These are phyloP conservation scores for Claviceps humidiphila DNA, from an alignment of 2,329 filamentous ascomycete genomes.

Conservation along the genomic window DNA sequence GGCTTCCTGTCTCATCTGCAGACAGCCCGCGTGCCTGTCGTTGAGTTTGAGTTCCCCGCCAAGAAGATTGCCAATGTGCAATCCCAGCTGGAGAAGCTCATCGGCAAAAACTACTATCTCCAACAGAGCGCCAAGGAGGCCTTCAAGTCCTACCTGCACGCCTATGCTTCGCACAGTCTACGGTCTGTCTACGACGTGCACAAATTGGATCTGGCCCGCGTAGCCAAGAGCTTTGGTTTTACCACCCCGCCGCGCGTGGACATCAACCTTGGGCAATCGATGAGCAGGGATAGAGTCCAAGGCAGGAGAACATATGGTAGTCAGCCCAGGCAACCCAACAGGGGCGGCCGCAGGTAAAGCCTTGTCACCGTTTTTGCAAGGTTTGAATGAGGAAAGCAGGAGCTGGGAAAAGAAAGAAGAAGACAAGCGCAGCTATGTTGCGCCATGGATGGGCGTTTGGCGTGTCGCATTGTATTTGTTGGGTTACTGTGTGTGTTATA, in stretches of 20 bases:
- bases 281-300: conserved; percentile 55
- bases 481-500: not conserved
- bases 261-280: conserved; percentile 67
- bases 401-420: not conserved
- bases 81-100: conserved; percentile 85
- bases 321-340: conserved; percentile 51
- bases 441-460: conserved; percentile 3
- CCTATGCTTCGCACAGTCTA: conserved; percentile 65
- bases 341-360: conserved; percentile 8
- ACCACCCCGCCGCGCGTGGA: conserved; percentile 67
- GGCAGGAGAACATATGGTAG: conserved; percentile 61
- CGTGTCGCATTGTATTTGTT: not conserved
- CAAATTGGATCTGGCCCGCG: conserved; percentile 70
- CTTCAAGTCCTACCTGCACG: conserved; percentile 84
- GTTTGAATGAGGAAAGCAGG: not conserved
- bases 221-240: conserved; percentile 77
- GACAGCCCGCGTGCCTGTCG: conserved; percentile 79
- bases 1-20: conserved; percentile 88
- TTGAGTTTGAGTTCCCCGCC: conserved; percentile 88
- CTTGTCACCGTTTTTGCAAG: not conserved
- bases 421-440: not conserved
- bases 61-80: conserved; percentile 88
- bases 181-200: conserved; percentile 60
- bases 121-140: conserved; percentile 73
- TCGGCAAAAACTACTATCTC: conserved; percentile 91